phyloP scores from a whole-genome alignment of 768 basidiomycete species.

The Leccinum boreale region DNA sequence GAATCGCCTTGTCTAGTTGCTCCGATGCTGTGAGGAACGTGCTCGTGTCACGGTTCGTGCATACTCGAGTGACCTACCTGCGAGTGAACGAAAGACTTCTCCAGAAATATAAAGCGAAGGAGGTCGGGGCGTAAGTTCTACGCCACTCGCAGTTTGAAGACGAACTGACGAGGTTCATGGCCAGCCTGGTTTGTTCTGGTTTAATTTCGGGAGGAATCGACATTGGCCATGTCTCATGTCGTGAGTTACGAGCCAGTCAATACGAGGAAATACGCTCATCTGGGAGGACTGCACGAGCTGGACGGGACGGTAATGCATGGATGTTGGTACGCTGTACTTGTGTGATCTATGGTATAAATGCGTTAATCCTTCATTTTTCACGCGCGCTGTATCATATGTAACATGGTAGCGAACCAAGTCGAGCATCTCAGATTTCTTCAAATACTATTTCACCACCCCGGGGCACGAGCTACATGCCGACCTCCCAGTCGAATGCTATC shows the following conservation, averaged over 20 bases:
- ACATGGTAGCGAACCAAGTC: too few species aligned
- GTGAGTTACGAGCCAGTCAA: constrained; percentile 98
- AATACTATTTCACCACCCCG: constrained; percentile 46
- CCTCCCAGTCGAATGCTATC: constrained; percentile 53
- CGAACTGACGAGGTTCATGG: constrained; percentile 5
- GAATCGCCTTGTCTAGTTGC: constrained; percentile 71
- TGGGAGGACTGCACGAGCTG: constrained; percentile 93
- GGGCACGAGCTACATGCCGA: constrained; percentile 54
- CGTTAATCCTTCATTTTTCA: too few species aligned
- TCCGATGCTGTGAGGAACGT: constrained; percentile 70
- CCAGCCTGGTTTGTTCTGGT: constrained; percentile 90
- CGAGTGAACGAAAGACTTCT: constrained; percentile 67
- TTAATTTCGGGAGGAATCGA: constrained; percentile 95
- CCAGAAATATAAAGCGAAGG: constrained; percentile 73
- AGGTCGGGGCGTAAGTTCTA: constrained; percentile 73
- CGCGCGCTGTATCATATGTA: too few species aligned
- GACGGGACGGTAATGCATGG: constrained; percentile 87
- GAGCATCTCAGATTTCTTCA: constrained; percentile 3
- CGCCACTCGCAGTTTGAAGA: not conserved
- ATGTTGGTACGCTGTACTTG: constrained; percentile 55
- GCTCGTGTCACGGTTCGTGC: constrained; percentile 49
- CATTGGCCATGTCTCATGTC: constrained; percentile 87
- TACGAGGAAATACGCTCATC: constrained; percentile 96
- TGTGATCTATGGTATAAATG: too few species aligned
- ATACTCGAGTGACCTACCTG: constrained; percentile 84